Evolutionary conservation across 768 basidiomycete species (phyloP).

Genomic region (Tricholoma sp.): DNA sequence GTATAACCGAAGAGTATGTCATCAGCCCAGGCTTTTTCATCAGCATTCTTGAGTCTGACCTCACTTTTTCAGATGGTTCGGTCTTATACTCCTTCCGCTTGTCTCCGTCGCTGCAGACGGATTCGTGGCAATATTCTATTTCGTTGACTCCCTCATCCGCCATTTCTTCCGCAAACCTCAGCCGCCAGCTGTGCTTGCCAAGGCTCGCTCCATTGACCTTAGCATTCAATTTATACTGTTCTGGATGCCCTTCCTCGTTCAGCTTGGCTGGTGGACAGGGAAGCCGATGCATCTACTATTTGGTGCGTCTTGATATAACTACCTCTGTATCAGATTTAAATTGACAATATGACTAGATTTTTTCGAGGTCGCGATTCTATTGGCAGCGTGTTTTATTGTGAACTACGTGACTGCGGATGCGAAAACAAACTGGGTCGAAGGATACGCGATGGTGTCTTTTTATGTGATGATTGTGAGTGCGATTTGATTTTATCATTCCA

Average conservation of each 20-base stretch:
- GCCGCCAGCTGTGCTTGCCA: slow-evolving; percentile 53
- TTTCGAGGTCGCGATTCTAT: slow-evolving; percentile 60
- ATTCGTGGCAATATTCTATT: slow-evolving; percentile 53
- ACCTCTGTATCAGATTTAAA: neutral
- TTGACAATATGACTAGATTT: slow-evolving; percentile 38
- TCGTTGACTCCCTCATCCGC: slow-evolving; percentile 38
- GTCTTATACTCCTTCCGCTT: slow-evolving; percentile 64
- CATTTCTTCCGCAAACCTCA: slow-evolving; percentile 34
- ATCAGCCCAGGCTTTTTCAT: too few relatives aligned
- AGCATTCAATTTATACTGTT: slow-evolving; percentile 75
- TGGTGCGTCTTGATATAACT: slow-evolving; percentile 36
- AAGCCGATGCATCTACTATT: slow-evolving; percentile 64
- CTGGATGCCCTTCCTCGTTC: slow-evolving; percentile 71
- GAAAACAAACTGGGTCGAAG: slow-evolving; percentile 80
- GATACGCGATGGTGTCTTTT: slow-evolving; percentile 59
- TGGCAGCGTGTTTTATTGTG: slow-evolving; percentile 70
- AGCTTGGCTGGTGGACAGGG: slow-evolving; percentile 62
- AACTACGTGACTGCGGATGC: slow-evolving; percentile 77
- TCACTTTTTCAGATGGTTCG: slow-evolving; percentile 53
- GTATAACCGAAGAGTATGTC: slow-evolving; percentile 48
- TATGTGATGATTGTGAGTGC: slow-evolving; percentile 59
- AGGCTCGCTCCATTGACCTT: slow-evolving; percentile 67
- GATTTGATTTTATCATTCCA: neutral
- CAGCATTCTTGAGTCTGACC: neutral
- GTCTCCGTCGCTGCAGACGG: slow-evolving; percentile 74